Evolutionary conservation across 768 basidiomycete genomes (phyloP), one percentile per base, ranked within the genome.

Genomic region (Boletus edulis): DNA sequence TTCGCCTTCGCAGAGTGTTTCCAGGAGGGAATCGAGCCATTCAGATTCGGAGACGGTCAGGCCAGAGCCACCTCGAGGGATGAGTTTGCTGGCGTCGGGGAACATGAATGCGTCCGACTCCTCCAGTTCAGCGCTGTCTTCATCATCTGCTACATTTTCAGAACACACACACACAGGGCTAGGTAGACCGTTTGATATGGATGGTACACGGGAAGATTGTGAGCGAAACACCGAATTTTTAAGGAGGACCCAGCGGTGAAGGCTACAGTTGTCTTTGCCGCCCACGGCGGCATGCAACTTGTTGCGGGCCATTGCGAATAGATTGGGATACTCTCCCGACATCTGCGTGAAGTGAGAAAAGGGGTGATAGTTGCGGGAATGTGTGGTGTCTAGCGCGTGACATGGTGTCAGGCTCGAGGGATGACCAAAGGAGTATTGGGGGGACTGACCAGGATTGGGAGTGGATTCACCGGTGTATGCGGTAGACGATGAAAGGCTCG

Each of bases 191-290:
- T 52, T 61, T 41, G 57, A 59, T 42, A 52, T 38, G 56, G 69
- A 61, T 52, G 74, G 64, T 51, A 76, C 45, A 61, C 70, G 70
- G 63, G 73, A 57, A 59, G 77, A 73, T 49, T 80, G 77, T 57
- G 84, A 78, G 62, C 77, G 78, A 61, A 82, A 72, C 58, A 91
- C 79, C 31, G 87, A 90, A 70, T 92, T 93, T 86, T 91, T 91
- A 67, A 92, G 80, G 54, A 93, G 78, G 49, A 93, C 90, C 88
- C 87, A 91, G 68, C 89, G 88, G 67, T 89, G 88, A 75, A 92
- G 81, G 74, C 83, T 89, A 77, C 80, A 79, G 60, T 73, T 82
- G 75, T 88, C 86, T 74, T 81, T 84, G 62, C 76, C 70, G 52
- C 78, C 78, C 63, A 81, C 68, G 65, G 82, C 86, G 60, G 79